These are phyloP conservation scores for Suhomyces sp. DNA, from an alignment of 805 yeast species.

Conservation along the genomic window DNA sequence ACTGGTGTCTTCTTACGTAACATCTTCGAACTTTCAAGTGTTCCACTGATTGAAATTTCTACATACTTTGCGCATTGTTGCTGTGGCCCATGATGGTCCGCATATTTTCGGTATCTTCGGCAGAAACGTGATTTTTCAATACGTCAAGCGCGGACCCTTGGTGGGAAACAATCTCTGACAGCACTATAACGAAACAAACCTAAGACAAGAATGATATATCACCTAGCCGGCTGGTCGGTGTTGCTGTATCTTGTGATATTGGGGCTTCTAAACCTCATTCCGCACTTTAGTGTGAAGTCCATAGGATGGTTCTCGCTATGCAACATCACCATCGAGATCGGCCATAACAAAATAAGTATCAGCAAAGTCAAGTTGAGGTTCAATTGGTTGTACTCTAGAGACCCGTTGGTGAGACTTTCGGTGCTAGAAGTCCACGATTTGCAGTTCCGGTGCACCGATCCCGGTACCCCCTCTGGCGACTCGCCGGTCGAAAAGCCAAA, in stretches of 20 bases:
- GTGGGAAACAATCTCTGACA: neutral
- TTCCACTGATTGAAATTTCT: too few relatives aligned
- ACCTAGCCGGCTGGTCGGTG: neutral
- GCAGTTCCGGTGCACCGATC: slow-evolving; percentile 6
- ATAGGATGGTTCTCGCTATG: slow-evolving; percentile 31
- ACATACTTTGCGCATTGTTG: too few relatives aligned
- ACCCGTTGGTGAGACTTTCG: slow-evolving; percentile 26
- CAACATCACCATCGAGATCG: slow-evolving; percentile 20
- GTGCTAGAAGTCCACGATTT: slow-evolving; percentile 26
- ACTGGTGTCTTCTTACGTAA: neutral
- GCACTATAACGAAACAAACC: neutral
- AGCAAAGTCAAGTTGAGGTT: slow-evolving; percentile 19
- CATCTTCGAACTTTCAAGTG: too few relatives aligned
- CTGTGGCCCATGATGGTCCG: neutral
- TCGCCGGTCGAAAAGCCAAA: neutral
- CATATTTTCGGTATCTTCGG: neutral
- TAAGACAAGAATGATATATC: neutral
- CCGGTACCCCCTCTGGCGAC: neutral
- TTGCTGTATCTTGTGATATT: slow-evolving; percentile 17
- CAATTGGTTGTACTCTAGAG: slow-evolving; percentile 19
- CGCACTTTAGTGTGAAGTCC: slow-evolving; percentile 24
- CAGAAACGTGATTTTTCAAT: neutral
- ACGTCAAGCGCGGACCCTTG: neutral
- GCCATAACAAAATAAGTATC: slow-evolving; percentile 14
- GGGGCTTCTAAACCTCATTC: slow-evolving; percentile 22